phyloP scores from a whole-genome alignment of 176 grass and related monocot genomes.

The Typha latifolia region DNA sequence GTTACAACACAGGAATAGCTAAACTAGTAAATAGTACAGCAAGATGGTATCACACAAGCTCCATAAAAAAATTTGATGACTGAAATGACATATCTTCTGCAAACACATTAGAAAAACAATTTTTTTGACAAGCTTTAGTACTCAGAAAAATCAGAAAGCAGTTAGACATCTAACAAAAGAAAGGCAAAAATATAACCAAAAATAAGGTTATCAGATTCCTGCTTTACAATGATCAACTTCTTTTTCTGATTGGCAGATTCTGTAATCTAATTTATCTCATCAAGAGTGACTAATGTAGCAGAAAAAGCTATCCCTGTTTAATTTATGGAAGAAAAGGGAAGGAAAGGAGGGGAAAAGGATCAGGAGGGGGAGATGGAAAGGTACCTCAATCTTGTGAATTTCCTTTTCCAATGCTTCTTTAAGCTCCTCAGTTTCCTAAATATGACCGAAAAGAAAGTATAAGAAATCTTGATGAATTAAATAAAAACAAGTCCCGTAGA shows the following conservation, averaged over 20 bases:
- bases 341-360: neutral
- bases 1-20: neutral
- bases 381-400: slow-evolving; percentile 46
- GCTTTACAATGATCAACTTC: neutral
- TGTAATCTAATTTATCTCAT: neutral
- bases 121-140: too few species aligned
- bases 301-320: neutral
- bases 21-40: neutral
- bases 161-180: too few species aligned
- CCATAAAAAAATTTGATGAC: neutral
- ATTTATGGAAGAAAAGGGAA: neutral
- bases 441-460: slow-evolving; percentile 7
- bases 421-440: slow-evolving; percentile 43
- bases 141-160: too few species aligned
- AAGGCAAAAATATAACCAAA: too few species aligned
- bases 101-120: too few species aligned
- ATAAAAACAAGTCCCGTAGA: neutral
- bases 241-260: neutral
- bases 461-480: neutral
- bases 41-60: neutral
- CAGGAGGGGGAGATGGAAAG: neutral
- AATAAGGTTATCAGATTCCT: neutral
- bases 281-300: neutral
- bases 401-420: slow-evolving; percentile 41
- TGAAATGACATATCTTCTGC: neutral